These are phyloP conservation scores for Lagenidium sp. DNA, from an alignment of 352 stramenopile species.

Conservation along the genomic window DNA sequence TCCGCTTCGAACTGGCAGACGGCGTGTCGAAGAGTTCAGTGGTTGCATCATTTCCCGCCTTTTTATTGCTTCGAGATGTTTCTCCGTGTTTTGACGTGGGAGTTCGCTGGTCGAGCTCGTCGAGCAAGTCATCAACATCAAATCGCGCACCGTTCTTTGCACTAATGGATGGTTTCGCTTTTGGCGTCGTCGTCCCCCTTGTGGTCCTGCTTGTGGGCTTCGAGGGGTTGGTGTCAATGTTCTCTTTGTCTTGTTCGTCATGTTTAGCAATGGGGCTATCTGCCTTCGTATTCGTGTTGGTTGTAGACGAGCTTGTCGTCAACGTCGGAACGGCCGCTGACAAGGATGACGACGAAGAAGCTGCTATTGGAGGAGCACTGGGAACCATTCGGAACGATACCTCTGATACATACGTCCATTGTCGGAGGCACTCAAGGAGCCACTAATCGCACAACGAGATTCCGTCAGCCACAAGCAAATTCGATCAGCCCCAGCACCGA, in stretches of 20 bases:
- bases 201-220: not conserved
- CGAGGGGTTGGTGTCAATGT: not conserved
- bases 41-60: not conserved
- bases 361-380: too few species aligned
- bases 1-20: constrained; percentile 5
- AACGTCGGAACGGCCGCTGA: too few species aligned
- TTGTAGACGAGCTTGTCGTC: too few species aligned
- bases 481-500: too few species aligned
- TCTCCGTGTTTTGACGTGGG: constrained; percentile 2
- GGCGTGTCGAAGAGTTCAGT: constrained; percentile 47
- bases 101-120: constrained; percentile 15
- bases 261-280: too few species aligned
- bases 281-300: too few species aligned
- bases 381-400: not conserved
- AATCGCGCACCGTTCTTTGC: constrained; percentile 7
- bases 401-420: constrained; percentile 44
- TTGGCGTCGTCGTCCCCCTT: not conserved
- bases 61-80: not conserved
- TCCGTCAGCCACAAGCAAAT: too few species aligned
- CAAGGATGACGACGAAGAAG: too few species aligned
- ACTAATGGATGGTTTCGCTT: not conserved
- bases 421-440: constrained; percentile 57
- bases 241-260: too few species aligned
- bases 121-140: constrained; percentile 20
- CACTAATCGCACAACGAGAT: constrained; percentile 27